Conservation (phyloP, 352 stramenopile species). For the Phytophthora fragariae region DNA sequence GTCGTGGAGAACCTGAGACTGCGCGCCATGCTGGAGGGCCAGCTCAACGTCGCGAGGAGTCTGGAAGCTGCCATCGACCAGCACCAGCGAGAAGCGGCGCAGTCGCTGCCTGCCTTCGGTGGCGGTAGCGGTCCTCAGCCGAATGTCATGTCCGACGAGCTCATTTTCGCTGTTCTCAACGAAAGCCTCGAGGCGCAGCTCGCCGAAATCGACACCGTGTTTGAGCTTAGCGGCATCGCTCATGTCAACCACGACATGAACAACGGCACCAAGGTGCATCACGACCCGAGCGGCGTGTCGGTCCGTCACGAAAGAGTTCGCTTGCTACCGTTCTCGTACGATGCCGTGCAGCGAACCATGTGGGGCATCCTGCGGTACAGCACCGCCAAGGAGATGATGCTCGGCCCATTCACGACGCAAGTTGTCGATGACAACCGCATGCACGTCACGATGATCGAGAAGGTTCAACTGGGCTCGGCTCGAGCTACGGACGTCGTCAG, state of each 20-base stretch:
- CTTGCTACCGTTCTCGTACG: slow-evolving; percentile 40
- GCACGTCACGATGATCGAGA: slow-evolving; percentile 46
- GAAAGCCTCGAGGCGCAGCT: slow-evolving; percentile 36
- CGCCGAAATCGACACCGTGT: slow-evolving; percentile 28
- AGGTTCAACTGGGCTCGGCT: slow-evolving; percentile 27
- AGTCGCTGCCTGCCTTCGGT: slow-evolving; percentile 19
- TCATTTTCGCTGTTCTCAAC: slow-evolving; percentile 33
- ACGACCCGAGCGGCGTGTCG: slow-evolving; percentile 25
- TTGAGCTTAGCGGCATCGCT: slow-evolving; percentile 28
- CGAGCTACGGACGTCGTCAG: slow-evolving; percentile 28
- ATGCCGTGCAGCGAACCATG: slow-evolving; percentile 37
- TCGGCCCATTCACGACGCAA: slow-evolving; percentile 30
- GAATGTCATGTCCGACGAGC: slow-evolving; percentile 23
- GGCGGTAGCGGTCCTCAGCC: neutral
- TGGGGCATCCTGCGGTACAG: slow-evolving; percentile 39
- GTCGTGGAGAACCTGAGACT: slow-evolving; percentile 44
- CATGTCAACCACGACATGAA: slow-evolving; percentile 33
- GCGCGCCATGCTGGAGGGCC: slow-evolving; percentile 39
- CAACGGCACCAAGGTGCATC: slow-evolving; percentile 32
- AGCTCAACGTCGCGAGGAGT: slow-evolving; percentile 40
- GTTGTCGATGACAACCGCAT: slow-evolving; percentile 39
- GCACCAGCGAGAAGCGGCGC: slow-evolving; percentile 35
- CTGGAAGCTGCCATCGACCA: slow-evolving; percentile 46
- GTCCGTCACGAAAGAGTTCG: slow-evolving; percentile 37
- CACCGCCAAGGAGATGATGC: slow-evolving; percentile 38